Conservation (phyloP, 352 stramenopile species). For the Globisporangium mamillatum region DNA sequence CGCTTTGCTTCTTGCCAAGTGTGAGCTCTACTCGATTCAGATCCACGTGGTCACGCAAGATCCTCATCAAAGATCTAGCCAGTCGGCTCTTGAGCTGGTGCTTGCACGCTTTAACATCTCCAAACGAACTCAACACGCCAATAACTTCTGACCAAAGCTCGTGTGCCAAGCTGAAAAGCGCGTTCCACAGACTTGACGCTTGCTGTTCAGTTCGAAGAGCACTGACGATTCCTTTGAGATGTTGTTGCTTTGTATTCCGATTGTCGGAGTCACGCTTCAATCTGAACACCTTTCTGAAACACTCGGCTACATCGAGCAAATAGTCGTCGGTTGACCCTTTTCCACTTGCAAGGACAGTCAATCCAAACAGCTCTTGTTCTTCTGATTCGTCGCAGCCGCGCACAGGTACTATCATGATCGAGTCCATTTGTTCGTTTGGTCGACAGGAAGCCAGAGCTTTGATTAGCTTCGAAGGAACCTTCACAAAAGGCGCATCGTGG, state of each 20-base stretch:
- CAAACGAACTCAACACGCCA: neutral
- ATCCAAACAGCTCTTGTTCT: constrained; percentile 1
- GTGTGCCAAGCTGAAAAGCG: neutral
- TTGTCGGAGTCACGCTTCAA: neutral
- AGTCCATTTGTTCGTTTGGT: neutral
- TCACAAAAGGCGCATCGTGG: constrained; percentile 7
- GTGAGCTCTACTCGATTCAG: constrained; percentile 6
- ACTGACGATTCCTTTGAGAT: neutral
- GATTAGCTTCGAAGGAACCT: constrained; percentile 1
- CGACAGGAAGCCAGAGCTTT: neutral
- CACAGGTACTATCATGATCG: constrained; percentile 10
- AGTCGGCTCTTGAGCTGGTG: neutral
- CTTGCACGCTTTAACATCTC: neutral
- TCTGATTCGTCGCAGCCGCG: neutral
- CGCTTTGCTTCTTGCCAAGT: neutral
- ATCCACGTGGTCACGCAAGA: neutral
- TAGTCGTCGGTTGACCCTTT: neutral
- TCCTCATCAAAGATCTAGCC: neutral
- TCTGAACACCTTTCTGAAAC: constrained; percentile 1
- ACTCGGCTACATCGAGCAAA: neutral
- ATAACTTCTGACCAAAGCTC: neutral
- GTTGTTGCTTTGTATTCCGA: neutral
- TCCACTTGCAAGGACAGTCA: constrained; percentile 1
- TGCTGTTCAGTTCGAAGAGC: neutral
- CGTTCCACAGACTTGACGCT: neutral